A percentile compares a stretch with the other conserved stretches of the same genome.
phyloP scores from a whole-genome alignment of 2,329 filamentous ascomycete genomes.

The Ustulina deusta region DNA sequence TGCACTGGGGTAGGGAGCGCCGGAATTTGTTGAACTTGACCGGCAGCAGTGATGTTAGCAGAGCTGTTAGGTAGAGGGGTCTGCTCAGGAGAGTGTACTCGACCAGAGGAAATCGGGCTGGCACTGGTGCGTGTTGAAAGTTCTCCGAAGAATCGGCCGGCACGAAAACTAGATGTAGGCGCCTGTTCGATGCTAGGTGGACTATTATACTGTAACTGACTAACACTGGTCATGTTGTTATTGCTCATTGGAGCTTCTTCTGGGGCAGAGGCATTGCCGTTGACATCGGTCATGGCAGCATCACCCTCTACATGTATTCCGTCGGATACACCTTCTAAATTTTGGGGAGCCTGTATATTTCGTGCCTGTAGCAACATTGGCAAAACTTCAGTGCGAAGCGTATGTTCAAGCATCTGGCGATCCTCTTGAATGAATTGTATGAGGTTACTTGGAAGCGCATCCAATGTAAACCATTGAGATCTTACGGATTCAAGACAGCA shows the following conservation, averaged over 20 bases:
- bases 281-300: background rate
- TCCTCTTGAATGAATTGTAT: conserved; percentile 14
- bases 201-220: background rate
- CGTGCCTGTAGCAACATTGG: background rate
- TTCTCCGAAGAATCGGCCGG: no score
- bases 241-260: background rate
- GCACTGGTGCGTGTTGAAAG: no score
- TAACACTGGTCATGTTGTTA: background rate
- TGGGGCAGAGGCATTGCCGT: background rate
- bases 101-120: no score
- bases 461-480: conserved; percentile 32
- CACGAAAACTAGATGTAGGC: no score
- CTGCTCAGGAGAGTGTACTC: no score
- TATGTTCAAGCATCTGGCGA: background rate
- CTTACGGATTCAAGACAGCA: background rate
- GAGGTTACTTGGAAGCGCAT: conserved; percentile 19
- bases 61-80: no score
- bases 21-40: no score
- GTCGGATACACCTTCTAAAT: no score
- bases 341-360: background rate
- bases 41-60: no score
- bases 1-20: no score
- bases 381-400: background rate
- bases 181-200: no score
- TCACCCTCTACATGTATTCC: background rate